Evolutionary conservation across 306 rosid genomes (phyloP).

Genomic region (Cucumis sativus): Cucumber_9930_V3 NC_026659.2:28023501-28024000

Average conservation of each 20-base stretch:
- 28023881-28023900: not conserved
- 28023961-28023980: not conserved
- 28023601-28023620: not conserved
- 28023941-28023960: not conserved
- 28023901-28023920: not conserved
- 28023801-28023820: not conserved
- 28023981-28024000: conserved; percentile 17
- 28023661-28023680: not conserved
- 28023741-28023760: not conserved
- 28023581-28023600: not conserved
- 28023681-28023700: not conserved
- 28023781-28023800: too few species aligned
- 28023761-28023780: not conserved
- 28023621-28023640: not conserved
- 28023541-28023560: not conserved
- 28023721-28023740: not conserved
- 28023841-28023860: not conserved
- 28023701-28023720: not conserved
- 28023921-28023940: not conserved
- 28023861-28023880: not conserved
- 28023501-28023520: not conserved
- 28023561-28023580: not conserved
- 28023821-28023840: not conserved
- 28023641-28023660: not conserved
- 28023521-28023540: not conserved